Evolutionary conservation across 2,329 filamentous ascomycete species (phyloP), one percentile per base, ranked within the genome.

Genomic region (Microcyclosporella mali): DNA sequence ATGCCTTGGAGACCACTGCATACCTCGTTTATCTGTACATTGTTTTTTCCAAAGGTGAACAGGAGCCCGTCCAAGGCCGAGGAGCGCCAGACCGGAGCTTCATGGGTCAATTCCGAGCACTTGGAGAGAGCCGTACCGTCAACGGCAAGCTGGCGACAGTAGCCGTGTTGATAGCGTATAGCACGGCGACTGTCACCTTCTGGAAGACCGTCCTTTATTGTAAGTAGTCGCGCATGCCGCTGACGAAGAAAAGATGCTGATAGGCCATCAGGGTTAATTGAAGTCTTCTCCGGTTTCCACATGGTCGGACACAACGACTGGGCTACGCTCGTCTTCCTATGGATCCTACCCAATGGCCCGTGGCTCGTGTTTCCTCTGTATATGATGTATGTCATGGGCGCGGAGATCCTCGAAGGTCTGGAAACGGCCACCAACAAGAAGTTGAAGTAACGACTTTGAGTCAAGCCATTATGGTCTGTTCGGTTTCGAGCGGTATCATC

Each of bases 181-280:
- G 71, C 37, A 72, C 74, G 15, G 73, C 74, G 4, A 65, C 80
- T 2, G 78, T 84, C 72, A 85, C 82, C 2, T 58, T 84, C 15
- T 78, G 75, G 57, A 85, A 85, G 69, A 85, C 82, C 2, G 56
- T 80, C 18, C 60, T 86, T 4, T 85, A 85, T 55, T 78, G 81
- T 60, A 41, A 40, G 57, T 57, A 30, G n/a, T 15, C 21, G 21
- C n/a, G 36, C 29, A 43, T 28, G 11, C 10, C 14, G 40, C 35
- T 29, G 32, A 35, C 34, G 10, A 27, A 15, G 17, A 14, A 7
- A 25, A 14, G 6, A 25, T 29, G 31, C 38, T 44, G 15, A 42
- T n/a, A 8, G 9, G 6, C 3, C 12, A 9, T 34, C n/a, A 79
- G 79, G 73, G 67, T 58, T 81, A 40, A 78, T 79, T 46, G 80